Percentiles rank a stretch among this genome's conserved stretches.
Evolutionary conservation across 2,329 filamentous ascomycete genomes (phyloP).

Genomic region (Raffaelea ambrosiae): DNA sequence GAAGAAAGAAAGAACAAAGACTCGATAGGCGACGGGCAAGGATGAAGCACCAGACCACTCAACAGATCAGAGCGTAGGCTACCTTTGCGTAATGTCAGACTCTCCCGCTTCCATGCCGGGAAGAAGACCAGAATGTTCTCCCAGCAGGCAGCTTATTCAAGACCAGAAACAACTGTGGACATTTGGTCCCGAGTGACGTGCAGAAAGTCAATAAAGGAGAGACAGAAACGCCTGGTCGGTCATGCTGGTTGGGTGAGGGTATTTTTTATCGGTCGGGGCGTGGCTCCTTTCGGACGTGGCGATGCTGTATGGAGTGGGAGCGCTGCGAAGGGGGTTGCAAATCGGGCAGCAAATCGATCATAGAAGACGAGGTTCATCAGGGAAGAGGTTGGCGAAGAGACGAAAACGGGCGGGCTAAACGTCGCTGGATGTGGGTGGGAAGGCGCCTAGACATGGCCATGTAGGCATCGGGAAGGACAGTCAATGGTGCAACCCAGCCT

Average conservation of each 20-base stretch:
- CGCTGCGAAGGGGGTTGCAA: no score
- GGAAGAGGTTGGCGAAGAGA: not conserved
- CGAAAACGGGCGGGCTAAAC: slow-evolving; percentile 2
- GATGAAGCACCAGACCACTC: slow-evolving; percentile 9
- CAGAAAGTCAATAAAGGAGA: no score
- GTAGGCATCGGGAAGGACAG: slow-evolving; percentile 7
- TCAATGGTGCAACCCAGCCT: not conserved
- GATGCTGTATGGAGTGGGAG: no score
- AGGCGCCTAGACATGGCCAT: slow-evolving; percentile 8
- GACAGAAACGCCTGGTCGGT: no score
- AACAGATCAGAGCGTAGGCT: not conserved
- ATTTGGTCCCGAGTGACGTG: no score
- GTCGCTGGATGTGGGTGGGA: slow-evolving; percentile 5
- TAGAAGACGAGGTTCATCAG: not conserved
- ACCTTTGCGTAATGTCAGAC: slow-evolving; percentile 29
- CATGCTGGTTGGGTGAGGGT: no score
- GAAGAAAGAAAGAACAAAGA: not conserved
- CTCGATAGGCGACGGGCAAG: slow-evolving; percentile 1
- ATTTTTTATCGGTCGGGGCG: no score
- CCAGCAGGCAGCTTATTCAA: slow-evolving; percentile 8
- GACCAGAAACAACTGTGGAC: no score
- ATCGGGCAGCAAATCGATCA: not conserved
- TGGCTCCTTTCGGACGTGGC: no score
- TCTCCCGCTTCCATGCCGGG: slow-evolving; percentile 32
- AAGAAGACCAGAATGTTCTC: slow-evolving; percentile 1